Conservation (phyloP, 2,329 filamentous ascomycete species). For the Mariannaea elegans region DNA sequence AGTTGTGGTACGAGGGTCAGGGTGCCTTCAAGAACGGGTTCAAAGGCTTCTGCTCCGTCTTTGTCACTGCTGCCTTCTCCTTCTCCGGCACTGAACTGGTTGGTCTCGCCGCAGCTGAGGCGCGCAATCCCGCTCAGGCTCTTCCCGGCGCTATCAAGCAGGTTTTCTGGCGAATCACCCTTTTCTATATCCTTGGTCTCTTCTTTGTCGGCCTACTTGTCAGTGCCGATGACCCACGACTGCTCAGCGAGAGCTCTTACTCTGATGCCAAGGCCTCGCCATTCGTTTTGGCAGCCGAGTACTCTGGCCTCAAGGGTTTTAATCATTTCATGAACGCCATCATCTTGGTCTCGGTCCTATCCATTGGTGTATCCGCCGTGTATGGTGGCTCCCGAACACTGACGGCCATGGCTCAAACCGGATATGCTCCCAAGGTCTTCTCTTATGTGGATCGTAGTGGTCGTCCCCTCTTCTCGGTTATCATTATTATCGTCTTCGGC, state of each 20-base stretch:
- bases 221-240: conserved; percentile 53
- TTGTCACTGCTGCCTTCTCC: conserved; percentile 76
- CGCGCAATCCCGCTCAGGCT: conserved; percentile 71
- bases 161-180: conserved; percentile 63
- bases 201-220: conserved; percentile 59
- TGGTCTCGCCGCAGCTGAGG: conserved; percentile 75
- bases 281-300: conserved; percentile 60
- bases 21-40: conserved; percentile 74
- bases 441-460: conserved; percentile 63
- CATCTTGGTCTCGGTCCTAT: conserved; percentile 63
- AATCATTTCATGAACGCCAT: conserved; percentile 64
- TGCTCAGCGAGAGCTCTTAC: conserved; percentile 43
- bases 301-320: conserved; percentile 58
- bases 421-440: conserved; percentile 63
- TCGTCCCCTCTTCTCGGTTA: conserved; percentile 57
- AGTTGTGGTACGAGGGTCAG: conserved; percentile 44
- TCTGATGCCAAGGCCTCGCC: conserved; percentile 52
- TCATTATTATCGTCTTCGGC: conserved; percentile 56
- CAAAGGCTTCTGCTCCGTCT: conserved; percentile 74
- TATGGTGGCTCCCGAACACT: conserved; percentile 65
- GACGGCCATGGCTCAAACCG: conserved; percentile 62
- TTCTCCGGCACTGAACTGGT: conserved; percentile 76
- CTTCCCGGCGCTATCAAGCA: conserved; percentile 84
- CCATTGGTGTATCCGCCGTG: conserved; percentile 63
- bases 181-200: conserved; percentile 60